A percentile compares a stretch with the other conserved stretches of the same genome.
These are phyloP conservation scores for Hyaloperonospora brassicae DNA, from an alignment of 352 stramenopile genomes.

Conservation along the genomic window DNA sequence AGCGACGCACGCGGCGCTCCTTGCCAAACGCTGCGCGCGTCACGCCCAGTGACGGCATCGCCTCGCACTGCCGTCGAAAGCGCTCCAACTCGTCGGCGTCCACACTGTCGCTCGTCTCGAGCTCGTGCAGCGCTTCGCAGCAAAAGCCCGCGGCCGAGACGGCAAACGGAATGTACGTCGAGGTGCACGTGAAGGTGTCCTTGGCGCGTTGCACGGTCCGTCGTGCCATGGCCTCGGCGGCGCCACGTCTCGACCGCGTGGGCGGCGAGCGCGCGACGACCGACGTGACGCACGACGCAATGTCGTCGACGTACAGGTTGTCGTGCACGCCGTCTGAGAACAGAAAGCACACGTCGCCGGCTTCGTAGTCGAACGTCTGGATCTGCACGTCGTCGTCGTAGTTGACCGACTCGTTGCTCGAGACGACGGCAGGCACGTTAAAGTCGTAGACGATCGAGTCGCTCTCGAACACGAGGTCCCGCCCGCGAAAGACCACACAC, in stretches of 20 bases:
- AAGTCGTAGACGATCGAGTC: constrained; percentile 88
- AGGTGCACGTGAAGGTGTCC: constrained; percentile 53
- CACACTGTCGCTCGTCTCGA: constrained; percentile 58
- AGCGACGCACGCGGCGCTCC: constrained; percentile 75
- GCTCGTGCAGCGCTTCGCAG: constrained; percentile 63
- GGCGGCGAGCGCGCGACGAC: constrained; percentile 5
- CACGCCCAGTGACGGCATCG: constrained; percentile 59
- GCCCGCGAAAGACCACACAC: constrained; percentile 63
- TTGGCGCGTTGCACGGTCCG: constrained; percentile 59
- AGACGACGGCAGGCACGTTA: constrained; percentile 83
- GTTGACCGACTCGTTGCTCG: constrained; percentile 80
- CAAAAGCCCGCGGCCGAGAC: constrained; percentile 79
- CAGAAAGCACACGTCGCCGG: constrained; percentile 68
- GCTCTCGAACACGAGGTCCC: constrained; percentile 72
- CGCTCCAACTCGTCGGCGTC: constrained; percentile 56
- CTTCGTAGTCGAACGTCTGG: constrained; percentile 63
- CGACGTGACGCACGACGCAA: constrained; percentile 51
- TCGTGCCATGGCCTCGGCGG: constrained; percentile 71
- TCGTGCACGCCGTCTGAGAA: constrained; percentile 86
- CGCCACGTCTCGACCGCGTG: constrained; percentile 22
- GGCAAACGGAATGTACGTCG: constrained; percentile 79
- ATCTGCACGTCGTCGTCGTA: constrained; percentile 65
- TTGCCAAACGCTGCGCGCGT: constrained; percentile 62
- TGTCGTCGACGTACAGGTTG: constrained; percentile 82
- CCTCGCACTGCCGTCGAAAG: constrained; percentile 64